Evolutionary conservation across 768 basidiomycete species (phyloP), one percentile per base, ranked within the genome.

Genomic region (Tricholoma saponaceum): DNA sequence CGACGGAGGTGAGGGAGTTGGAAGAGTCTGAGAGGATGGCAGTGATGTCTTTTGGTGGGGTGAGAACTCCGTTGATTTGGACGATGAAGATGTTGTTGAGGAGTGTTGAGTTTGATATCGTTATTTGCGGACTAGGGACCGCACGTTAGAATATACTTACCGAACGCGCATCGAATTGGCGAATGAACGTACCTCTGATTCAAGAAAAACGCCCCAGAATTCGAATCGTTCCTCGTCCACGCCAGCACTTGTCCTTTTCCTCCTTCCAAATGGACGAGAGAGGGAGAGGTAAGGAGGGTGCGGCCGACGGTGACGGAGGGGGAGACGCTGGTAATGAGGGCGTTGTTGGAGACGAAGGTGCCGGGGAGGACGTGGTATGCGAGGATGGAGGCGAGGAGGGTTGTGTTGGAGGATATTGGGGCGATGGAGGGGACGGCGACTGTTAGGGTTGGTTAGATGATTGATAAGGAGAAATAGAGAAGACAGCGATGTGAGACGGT

Each of bases 301-400:
- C 85, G 79, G 1, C 84, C 85, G 54, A 91, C 70, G 0, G 87
- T 88, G 60, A 78, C 74, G 62, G 81, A 83, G 1, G 87, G 86
- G 56, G 72, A 80, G 14, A 70, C 67, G 10, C 72, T 69, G n/a
- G 77, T 72, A 9, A 70, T 58, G 4, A 77, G 73, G n/a, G 59
- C 28, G 13, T 44, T 55, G 39, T 58, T 37, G 26, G 58, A 54
- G 25, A 62, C 62, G 51, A 64, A 66, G 33, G 32, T 57, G 28
- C 65, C 65, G 1, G 61, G 65, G 43, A 66, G 58, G 32, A 64
- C 57, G 41, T 66, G 65, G 20, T 66, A 66, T 20, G 63, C 56
- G 44, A 66, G 58, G 26, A 64, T 54, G 23, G 51, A 46, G 20
- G 61, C 60, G 22, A 64, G 53, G n/a, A 25, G 46, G 1, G 39